Evolutionary conservation across 2,329 filamentous ascomycete species (phyloP), one percentile per base, ranked within the genome.

Genomic region (Chaetomium strumarium): DNA sequence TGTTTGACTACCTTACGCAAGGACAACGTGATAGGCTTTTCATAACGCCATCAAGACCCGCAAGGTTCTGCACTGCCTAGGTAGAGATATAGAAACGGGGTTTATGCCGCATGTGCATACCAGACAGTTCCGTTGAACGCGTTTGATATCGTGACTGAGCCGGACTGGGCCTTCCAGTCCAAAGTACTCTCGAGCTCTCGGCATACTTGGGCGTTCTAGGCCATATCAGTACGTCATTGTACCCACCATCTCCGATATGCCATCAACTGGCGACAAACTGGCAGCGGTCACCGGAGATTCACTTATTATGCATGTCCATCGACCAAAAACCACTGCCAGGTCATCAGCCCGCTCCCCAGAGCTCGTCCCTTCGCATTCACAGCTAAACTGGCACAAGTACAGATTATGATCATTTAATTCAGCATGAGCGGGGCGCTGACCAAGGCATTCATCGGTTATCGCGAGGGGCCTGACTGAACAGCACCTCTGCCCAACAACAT

Each of bases 381-480:
- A 36, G 20, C 44, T 51, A 52, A 46, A 52, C 55, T 54, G 45
- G 55, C 50, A 42, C 48, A 31, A 37, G 51, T 55, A 49, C 31
- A 48, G 46, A 55, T 53, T 57, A 56, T 58, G 45, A 51, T 58
- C 59, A 51, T 59, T 58, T 55, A 46, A 60, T 60, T 60, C 58
- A 55, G 57, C 55, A 46, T 57, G 53, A 57, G 56, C 45, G 49
- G 49, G 54, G 48, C 49, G 41, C 51, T 55, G 53, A 46, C 53
- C 38, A 46, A 52, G 50, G 55, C 50, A 36, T 46, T 55, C 50
- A 36, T 50, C 49, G 17, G 53, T 55, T 49, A 39, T 53, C 12
- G 51, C 50, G 56, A 52, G 52, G 50, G 56, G 46, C 41, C 17
- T 52, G 49, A 49, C 50, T 51, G 40, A 38, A 50, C 45, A 54